These are phyloP conservation scores for Trametes polyzona DNA, from an alignment of 1,284 basidiomycete species.

Conservation along the genomic window DNA sequence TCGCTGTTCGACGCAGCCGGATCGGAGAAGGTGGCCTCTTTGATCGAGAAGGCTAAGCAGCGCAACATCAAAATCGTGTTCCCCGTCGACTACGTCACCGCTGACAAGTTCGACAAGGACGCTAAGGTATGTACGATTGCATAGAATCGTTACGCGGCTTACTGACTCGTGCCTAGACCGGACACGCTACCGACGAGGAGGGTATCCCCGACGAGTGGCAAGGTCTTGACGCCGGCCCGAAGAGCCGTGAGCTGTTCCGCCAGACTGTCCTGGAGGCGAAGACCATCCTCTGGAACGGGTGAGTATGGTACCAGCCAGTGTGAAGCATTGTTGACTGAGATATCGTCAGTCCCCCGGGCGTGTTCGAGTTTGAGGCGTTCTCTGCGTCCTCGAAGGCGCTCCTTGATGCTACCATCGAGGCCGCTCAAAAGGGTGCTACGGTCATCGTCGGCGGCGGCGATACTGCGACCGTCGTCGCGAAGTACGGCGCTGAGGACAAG, in stretches of 20 bases:
- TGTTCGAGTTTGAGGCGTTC: conserved; percentile 96
- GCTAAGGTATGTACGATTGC: conserved; percentile 62
- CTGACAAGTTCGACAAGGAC: conserved; percentile 94
- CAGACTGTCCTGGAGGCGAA: conserved; percentile 86
- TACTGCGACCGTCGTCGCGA: conserved; percentile 89
- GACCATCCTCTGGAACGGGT: conserved; percentile 99
- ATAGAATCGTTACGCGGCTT: neutral
- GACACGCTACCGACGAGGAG: conserved; percentile 75
- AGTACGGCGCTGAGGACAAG: conserved; percentile 83
- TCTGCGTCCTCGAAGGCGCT: conserved; percentile 86
- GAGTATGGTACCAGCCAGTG: conserved; percentile 21
- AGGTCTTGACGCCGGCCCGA: conserved; percentile 89
- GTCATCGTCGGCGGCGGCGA: conserved; percentile 97
- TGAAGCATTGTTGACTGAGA: neutral
- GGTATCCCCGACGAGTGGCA: conserved; percentile 95
- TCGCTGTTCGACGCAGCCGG: conserved; percentile 95
- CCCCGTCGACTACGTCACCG: conserved; percentile 94
- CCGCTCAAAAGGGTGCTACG: conserved; percentile 84
- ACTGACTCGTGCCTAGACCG: conserved; percentile 51
- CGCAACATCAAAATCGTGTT: conserved; percentile 96
- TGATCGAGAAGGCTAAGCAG: conserved; percentile 93
- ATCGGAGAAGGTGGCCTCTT: conserved; percentile 81
- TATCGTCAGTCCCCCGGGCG: conserved; percentile 80
- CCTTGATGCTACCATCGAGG: conserved; percentile 88
- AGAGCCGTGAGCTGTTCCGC: conserved; percentile 83